These are phyloP conservation scores for Penicillium cinerascens DNA, from an alignment of 495 filamentous ascomycete genomes.

Conservation along the genomic window DNA sequence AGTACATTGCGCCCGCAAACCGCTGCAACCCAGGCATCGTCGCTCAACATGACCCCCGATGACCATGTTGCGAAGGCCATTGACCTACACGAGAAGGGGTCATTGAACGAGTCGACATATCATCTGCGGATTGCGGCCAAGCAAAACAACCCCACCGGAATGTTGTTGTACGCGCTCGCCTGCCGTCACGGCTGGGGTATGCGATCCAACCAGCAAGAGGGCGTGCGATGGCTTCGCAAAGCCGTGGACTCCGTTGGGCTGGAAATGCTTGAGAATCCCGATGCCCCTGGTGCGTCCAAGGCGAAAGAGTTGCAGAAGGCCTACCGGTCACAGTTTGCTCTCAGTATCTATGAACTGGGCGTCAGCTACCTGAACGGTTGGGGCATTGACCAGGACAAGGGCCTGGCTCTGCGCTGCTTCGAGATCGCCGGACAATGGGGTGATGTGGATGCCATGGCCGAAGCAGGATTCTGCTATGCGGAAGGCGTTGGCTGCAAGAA, in stretches of 20 bases:
- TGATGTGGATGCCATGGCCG: constrained; percentile 88
- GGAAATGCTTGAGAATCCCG: constrained; percentile 79
- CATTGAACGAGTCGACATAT: constrained; percentile 87
- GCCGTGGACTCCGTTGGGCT: constrained; percentile 80
- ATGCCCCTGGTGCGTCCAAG: constrained; percentile 57
- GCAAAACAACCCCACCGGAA: constrained; percentile 80
- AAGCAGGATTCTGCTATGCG: constrained; percentile 85
- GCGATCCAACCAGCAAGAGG: constrained; percentile 83
- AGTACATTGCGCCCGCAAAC: constrained; percentile 61
- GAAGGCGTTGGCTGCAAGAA: constrained; percentile 88
- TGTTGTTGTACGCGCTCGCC: constrained; percentile 93
- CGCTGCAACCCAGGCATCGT: constrained; percentile 34
- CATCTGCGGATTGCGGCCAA: constrained; percentile 88
- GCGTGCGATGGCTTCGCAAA: constrained; percentile 83
- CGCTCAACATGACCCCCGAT: constrained; percentile 65
- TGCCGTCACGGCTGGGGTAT: constrained; percentile 99
- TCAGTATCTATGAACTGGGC: constrained; percentile 93
- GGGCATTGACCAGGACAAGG: constrained; percentile 92
- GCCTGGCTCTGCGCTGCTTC: constrained; percentile 83
- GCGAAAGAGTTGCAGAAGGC: constrained; percentile 66
- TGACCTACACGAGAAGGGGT: constrained; percentile 79
- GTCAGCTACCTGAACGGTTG: constrained; percentile 98
- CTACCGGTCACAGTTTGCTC: constrained; percentile 83
- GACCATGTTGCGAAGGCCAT: constrained; percentile 88
- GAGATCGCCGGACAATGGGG: constrained; percentile 97